Base-by-base conservation (phyloP, 1,284 basidiomycete species). In the Afroboletus lepidellus region DNA sequence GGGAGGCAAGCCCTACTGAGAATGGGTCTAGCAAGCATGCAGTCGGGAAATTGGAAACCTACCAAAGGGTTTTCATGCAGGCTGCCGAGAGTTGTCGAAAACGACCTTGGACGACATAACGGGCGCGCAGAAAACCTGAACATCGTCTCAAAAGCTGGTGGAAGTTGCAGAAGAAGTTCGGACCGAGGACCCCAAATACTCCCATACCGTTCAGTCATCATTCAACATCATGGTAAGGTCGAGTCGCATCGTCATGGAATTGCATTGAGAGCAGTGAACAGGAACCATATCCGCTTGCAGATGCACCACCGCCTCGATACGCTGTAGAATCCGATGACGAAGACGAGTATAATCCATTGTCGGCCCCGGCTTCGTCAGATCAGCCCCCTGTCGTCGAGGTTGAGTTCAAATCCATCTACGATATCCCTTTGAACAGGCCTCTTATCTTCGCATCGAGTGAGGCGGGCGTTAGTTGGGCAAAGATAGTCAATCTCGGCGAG, bases 301-400 rank as follows among this genome's bases (percentile, higher is more conserved):
- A 85, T 60, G 70, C 73, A 34, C 69, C 72, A 8, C 79, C 84
- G 1, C 79, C 84, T 29, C 77, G 84, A 48, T 76, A 86, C 54
- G 79, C 78, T 32, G 69, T 85, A 46, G 84, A 86, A 62, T 85
- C 84, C 2, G 84, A 86, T 52, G 84, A 85, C 12, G 83, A 85
- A 58, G 83, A 86, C 53, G 81, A 85, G 57, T 72, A 75, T 51
- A 77, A 79, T 55, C 78, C 78, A 13, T 64, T 76, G 4, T 57
- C 63, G 7, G 47, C 53, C 15, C 46, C 55, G 7, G 24, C 58
- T 33, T 33, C 53, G 33, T 50, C 25, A 55, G 63, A 57, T 54
- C 54, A 62, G 23, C 54, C 60, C 20, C 51, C 60, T 21, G 50
- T 56, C 25, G 37, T 71, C 41, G 67, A 72, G 25, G 60, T 81